Evolutionary conservation across 2,329 filamentous ascomycete species (phyloP).

Genomic region (Cytospora mali): DNA sequence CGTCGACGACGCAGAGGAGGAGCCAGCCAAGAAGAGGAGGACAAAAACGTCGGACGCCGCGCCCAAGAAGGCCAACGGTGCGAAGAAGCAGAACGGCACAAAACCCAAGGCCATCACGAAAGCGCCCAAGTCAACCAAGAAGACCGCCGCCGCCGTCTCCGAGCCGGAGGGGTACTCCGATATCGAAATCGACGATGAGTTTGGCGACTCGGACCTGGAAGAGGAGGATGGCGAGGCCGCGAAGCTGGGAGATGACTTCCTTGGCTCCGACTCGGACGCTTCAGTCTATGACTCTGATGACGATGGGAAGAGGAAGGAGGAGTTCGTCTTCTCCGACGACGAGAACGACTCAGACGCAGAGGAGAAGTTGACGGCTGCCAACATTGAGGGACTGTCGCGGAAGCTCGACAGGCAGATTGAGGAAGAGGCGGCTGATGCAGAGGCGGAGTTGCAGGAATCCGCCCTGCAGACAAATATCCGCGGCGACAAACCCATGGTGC

Average conservation of each 20-base stretch:
- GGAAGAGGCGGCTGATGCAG: slow-evolving; percentile 78
- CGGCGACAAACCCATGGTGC: slow-evolving; percentile 47
- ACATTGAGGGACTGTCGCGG: slow-evolving; percentile 87
- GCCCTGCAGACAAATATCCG: slow-evolving; percentile 93
- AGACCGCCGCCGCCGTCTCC: slow-evolving; percentile 46
- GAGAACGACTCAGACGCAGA: slow-evolving; percentile 86
- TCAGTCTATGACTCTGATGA: slow-evolving; percentile 74
- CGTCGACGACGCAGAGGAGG: slow-evolving; percentile 59
- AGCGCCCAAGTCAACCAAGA: slow-evolving; percentile 40
- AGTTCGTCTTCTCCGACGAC: slow-evolving; percentile 91
- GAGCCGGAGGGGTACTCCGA: slow-evolving; percentile 47
- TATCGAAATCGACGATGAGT: slow-evolving; percentile 46
- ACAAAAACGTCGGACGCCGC: slow-evolving; percentile 39
- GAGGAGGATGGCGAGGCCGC: slow-evolving; percentile 43
- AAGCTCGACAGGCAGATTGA: slow-evolving; percentile 80
- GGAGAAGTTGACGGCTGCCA: slow-evolving; percentile 90
- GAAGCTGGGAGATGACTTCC: slow-evolving; percentile 60
- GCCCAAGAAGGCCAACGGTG: slow-evolving; percentile 42
- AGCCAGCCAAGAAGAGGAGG: slow-evolving; percentile 62
- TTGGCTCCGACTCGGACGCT: slow-evolving; percentile 56
- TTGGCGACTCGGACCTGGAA: slow-evolving; percentile 49
- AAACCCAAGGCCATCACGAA: slow-evolving; percentile 39
- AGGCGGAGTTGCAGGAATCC: slow-evolving; percentile 82
- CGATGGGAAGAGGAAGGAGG: slow-evolving; percentile 55
- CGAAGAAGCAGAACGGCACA: slow-evolving; percentile 39